Evolutionary conservation across 805 yeast species (phyloP), one percentile per base, ranked within the genome.

Genomic region (Candida maris): DNA sequence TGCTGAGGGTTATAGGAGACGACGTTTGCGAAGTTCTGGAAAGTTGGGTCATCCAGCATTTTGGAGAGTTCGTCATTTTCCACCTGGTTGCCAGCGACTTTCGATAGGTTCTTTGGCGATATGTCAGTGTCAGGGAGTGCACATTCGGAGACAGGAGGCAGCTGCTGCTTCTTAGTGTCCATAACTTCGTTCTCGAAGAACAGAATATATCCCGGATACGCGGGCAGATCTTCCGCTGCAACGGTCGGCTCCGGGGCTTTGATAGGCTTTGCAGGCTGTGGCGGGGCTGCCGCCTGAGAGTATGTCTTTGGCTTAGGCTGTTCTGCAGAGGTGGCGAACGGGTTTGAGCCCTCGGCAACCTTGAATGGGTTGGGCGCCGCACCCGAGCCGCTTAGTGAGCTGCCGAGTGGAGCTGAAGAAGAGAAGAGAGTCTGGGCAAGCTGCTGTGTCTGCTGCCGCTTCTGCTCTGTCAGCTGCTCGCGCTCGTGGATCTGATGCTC

Each of bases 1-100:
- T 93, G 98, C 3, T 71, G 68, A 3, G 97, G 89, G 53, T 93
- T 93, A 52, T 82, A 83, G 9, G 82, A 81, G 9, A 85, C 82
- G 2, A 77, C 67, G 35, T 77, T 81, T 19, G 85, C 74, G 58
- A 93, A 93, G 41, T 79, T 74, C 53, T 85, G 86, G 60, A 93
- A 93, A 5, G 74, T 75, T 38, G 76, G 77, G 55, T 89, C 96
- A 43, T 85, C 84, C 35, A 83, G 61, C 62, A 79, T 67, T 34
- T 68, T 70, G 2, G 77, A 65, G 13, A 79, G 59, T 28, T 68
- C 69, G 39, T 71, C 75, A 1, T 70, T 59, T 32, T 75, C 70
- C 19, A 38, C 18, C 8, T 27, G 24, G 3, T 36, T 46, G 61
- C 68, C 45, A 56, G 71, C 42, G 60, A 57, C 45, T 17, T 44